phyloP scores from a whole-genome alignment of 352 stramenopile genomes.

The Thraustochytrium striatum region DNA sequence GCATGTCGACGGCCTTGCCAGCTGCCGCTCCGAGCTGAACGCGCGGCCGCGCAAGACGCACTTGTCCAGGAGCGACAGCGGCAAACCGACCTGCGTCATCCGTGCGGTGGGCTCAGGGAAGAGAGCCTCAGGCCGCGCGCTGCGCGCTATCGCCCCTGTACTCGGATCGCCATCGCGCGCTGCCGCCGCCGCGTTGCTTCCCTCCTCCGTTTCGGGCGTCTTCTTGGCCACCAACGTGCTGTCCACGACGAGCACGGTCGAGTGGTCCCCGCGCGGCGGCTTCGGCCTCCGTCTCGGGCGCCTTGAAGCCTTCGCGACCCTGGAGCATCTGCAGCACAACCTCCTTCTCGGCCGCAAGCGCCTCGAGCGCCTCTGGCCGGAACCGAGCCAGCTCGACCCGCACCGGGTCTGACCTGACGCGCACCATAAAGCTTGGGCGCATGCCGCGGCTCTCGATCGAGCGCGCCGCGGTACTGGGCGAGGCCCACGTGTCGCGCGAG shows the following conservation, averaged over 20 bases:
- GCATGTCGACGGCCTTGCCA: background rate
- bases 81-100: background rate
- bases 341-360: background rate
- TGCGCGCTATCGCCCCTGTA: background rate
- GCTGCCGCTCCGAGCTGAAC: background rate
- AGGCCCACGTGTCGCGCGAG: constrained; percentile 9
- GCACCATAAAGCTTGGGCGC: background rate
- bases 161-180: background rate
- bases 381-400: background rate
- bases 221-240: background rate
- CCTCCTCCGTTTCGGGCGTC: background rate
- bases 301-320: constrained; percentile 6
- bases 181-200: background rate
- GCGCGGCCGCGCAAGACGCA: background rate
- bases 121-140: background rate
- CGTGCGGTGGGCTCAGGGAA: background rate
- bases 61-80: constrained; percentile 18
- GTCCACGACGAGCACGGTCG: background rate
- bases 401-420: background rate
- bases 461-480: background rate
- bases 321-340: background rate
- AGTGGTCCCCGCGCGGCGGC: too few relatives aligned
- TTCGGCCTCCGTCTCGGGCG: constrained; percentile 5
- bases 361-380: background rate
- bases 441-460: background rate